A percentile compares a stretch with the other conserved stretches of the same genome.
These are phyloP conservation scores for Aphanomyces euteiches DNA, from an alignment of 352 stramenopile species.

Conservation along the genomic window DNA sequence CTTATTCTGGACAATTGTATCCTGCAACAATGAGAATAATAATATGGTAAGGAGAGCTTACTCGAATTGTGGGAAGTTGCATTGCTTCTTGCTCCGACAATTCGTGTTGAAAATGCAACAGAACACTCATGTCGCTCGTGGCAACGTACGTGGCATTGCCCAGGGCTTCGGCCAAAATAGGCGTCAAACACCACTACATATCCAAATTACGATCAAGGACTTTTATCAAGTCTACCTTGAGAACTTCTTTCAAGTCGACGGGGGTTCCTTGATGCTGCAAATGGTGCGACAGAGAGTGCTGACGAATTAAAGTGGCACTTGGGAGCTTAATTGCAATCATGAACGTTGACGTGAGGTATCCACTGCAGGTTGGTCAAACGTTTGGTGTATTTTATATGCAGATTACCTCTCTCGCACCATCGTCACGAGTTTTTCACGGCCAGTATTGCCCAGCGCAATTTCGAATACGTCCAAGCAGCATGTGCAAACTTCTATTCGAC, in stretches of 20 bases:
- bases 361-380: constrained; percentile 26
- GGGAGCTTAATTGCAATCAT: constrained; percentile 78
- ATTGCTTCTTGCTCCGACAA: constrained; percentile 67
- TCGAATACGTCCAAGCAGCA: constrained; percentile 70
- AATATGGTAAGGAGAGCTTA: constrained; percentile 30
- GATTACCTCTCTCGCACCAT: constrained; percentile 43
- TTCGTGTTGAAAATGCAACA: constrained; percentile 63
- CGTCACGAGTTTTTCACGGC: constrained; percentile 41
- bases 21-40: constrained; percentile 33
- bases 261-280: constrained; percentile 41
- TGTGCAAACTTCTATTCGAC: constrained; percentile 42
- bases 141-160: constrained; percentile 49
- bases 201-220: background rate
- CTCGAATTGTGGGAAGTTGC: constrained; percentile 72
- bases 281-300: constrained; percentile 68
- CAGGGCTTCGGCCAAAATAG: constrained; percentile 46
- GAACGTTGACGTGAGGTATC: constrained; percentile 67
- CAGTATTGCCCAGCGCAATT: constrained; percentile 33
- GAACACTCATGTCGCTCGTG: constrained; percentile 60
- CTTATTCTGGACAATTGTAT: constrained; percentile 52
- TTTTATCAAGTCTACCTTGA: constrained; percentile 48
- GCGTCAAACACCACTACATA: constrained; percentile 32
- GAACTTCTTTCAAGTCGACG: constrained; percentile 71
- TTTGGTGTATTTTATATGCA: too few relatives aligned
- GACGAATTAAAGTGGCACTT: constrained; percentile 67